Base-by-base conservation (phyloP, 495 filamentous ascomycete species). In the Paragyromitra xinjiangensis region DNA sequence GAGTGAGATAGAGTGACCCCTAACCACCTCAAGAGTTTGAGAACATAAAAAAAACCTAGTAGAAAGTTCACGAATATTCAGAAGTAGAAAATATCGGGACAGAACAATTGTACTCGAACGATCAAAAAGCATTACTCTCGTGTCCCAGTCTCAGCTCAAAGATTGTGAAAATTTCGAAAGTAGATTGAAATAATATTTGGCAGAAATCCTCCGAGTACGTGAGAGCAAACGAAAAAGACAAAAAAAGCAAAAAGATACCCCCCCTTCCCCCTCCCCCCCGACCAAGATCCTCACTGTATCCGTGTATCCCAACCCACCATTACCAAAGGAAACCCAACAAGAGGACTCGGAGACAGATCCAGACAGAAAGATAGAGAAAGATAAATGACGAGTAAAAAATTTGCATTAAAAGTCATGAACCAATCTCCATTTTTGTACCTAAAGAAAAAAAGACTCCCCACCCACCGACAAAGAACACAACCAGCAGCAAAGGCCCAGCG, bases 341-440 rank as follows among this genome's bases (percentile, higher is more conserved):
- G 44, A 63, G 44, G 69, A 71, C 48, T 39, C 40, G 39, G 42
- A 71, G 39, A 63, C 58, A 62, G 50, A 77, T 61, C 45, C 22
- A 77, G 56, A 51, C 12, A 71, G 26, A 24, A 12, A 44, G 8
- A 22, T 7, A 72, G 7, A 76, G 45, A 58, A 29, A 71, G 50
- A 56, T 22, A 44, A 55, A 73, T 71, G 59, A 70, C 48, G 67
- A 71, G 62, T 73, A 65, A 55, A 75, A 65, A 51, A 29, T 44
- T 73, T 77, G 69, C 74, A 77, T 77, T 73, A 77, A 64, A 76
- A 73, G 74, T 77, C 69, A 73, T 73, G 74, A 77, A 73, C 74
- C 74, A 71, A 77, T 77, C 70, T 77, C 74, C 74, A 77, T 77
- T 77, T 75, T 77, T 77, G 74, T 77, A 40, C 74, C 69, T 77